Evolutionary conservation across 2,329 filamentous ascomycete genomes (phyloP).

Genomic region (Kalmusia sp.): DNA sequence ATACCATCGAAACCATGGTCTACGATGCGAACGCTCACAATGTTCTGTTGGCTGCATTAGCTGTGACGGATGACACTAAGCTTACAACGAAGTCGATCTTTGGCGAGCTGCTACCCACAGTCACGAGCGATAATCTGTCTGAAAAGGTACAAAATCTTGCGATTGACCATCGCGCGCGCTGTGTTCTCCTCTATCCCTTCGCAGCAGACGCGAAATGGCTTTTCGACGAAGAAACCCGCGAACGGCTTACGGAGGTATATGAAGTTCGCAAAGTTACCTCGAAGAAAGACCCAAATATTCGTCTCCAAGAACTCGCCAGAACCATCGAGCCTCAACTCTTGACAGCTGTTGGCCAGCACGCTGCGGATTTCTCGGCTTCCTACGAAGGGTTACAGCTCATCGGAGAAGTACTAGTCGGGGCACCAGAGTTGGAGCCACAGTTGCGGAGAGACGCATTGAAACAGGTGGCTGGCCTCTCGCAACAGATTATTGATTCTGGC

Average conservation of each 20-base stretch:
- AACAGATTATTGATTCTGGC: conserved; percentile 37
- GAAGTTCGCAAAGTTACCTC: conserved; percentile 82
- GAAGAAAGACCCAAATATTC: conserved; percentile 84
- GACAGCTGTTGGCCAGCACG: conserved; percentile 72
- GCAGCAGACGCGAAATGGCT: conserved; percentile 69
- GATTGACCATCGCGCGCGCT: conserved; percentile 69
- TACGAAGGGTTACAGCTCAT: conserved; percentile 89
- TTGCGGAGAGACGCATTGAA: conserved; percentile 65
- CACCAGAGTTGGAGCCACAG: conserved; percentile 74
- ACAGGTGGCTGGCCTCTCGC: conserved; percentile 62
- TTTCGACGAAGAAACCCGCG: conserved; percentile 67
- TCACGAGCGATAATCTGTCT: conserved; percentile 55
- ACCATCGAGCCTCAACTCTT: conserved; percentile 78
- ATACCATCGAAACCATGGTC: conserved; percentile 85
- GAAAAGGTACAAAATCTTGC: conserved; percentile 70
- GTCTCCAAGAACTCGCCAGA: conserved; percentile 78
- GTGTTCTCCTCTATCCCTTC: conserved; percentile 81
- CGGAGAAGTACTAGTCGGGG: conserved; percentile 78
- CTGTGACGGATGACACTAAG: conserved; percentile 94
- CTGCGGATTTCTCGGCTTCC: conserved; percentile 72
- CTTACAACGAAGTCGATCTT: conserved; percentile 86
- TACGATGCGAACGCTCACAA: conserved; percentile 79
- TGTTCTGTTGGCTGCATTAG: conserved; percentile 84
- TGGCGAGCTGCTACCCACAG: conserved; percentile 74
- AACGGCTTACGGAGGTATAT: conserved; percentile 78